Base-by-base conservation (phyloP, 306 rosid species). In the Sphenostylis stenocarpa region DNA sequence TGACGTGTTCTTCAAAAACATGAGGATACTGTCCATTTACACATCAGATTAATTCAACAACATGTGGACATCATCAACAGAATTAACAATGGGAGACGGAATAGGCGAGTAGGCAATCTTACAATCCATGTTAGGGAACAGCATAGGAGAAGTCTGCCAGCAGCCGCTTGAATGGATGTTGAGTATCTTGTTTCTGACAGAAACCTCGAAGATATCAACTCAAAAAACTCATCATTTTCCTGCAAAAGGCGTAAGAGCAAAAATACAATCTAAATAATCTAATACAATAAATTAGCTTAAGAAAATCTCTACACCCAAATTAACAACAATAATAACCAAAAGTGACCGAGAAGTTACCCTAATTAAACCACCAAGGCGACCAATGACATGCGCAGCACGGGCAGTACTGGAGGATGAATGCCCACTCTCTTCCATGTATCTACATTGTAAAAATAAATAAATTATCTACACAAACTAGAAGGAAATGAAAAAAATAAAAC, bases 211-310 rank as follows among this genome's bases (percentile, higher is more conserved):
- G 99, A 96, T 82, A 96, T 86, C 72, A 96, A 96, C 75, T 96
- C 99, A 39, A 92, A 91, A 81, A 96, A 96, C 8, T 92, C 99
- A 71, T 96, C 99, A 7, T 91, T 90, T 48, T 96, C 99, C 99
- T 96, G 91, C 10, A 13, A 21, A 72, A 1, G 8, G 69, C 29
- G 1, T 24, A 69, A 73, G 43, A 4, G 16, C n/a, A 62, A 47
- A 56, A 52, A 28, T 17, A 83, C 36, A 12, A 33, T 68, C 67
- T 63, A 60, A 36, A 39, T 12, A 56, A 45, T 15, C 29, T 4
- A 45, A 24, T 26, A 12, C 44, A 3, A 33, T 3, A 60, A 28
- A 43, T 61, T 13, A 65, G 16, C 57, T 47, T 21, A 26, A 14
- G 5, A 16, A 61, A 71, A 67, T 1, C 15, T 39, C 49, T 1